These are phyloP conservation scores for Acidomyces sp. DNA, from an alignment of 495 filamentous ascomycete genomes.

Conservation along the genomic window DNA sequence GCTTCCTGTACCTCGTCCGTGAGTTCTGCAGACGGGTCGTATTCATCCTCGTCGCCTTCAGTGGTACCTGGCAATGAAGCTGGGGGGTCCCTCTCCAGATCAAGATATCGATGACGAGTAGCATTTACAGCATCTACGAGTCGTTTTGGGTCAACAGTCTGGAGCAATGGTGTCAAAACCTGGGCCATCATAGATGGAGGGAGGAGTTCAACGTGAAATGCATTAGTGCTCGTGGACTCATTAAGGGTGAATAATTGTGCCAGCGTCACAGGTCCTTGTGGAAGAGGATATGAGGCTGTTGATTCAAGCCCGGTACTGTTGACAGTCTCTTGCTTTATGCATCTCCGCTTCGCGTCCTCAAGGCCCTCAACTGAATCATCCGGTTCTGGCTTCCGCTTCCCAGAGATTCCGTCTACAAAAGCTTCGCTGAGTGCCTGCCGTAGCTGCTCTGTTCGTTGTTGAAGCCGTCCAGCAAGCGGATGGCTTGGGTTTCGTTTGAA, in stretches of 20 bases:
- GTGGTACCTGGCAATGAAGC: conserved; percentile 34
- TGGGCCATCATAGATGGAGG: conserved; percentile 57
- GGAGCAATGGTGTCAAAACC: conserved; percentile 52
- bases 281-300: conserved; percentile 42
- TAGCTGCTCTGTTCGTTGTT: conserved; percentile 68
- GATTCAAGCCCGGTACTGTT: conserved; percentile 29
- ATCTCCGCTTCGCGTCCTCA: conserved; percentile 56
- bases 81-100: conserved; percentile 27
- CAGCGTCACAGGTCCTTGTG: conserved; percentile 59
- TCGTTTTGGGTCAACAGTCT: conserved; percentile 44
- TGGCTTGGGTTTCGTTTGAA: conserved; percentile 61
- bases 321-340: conserved; percentile 41
- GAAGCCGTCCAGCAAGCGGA: conserved; percentile 55
- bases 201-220: conserved; percentile 69
- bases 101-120: conserved; percentile 38
- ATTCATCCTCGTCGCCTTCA: conserved; percentile 80
- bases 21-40: conserved; percentile 38
- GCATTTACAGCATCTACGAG: conserved; percentile 56
- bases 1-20: conserved; percentile 61
- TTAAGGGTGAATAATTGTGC: conserved; percentile 77
- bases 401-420: conserved; percentile 53
- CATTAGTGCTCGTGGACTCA: conserved; percentile 53
- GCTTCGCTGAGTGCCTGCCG: conserved; percentile 59
- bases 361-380: conserved; percentile 54
- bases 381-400: conserved; percentile 63